These are phyloP conservation scores for Zalaria obscura DNA, from an alignment of 2,329 filamentous ascomycete species.

Conservation along the genomic window DNA sequence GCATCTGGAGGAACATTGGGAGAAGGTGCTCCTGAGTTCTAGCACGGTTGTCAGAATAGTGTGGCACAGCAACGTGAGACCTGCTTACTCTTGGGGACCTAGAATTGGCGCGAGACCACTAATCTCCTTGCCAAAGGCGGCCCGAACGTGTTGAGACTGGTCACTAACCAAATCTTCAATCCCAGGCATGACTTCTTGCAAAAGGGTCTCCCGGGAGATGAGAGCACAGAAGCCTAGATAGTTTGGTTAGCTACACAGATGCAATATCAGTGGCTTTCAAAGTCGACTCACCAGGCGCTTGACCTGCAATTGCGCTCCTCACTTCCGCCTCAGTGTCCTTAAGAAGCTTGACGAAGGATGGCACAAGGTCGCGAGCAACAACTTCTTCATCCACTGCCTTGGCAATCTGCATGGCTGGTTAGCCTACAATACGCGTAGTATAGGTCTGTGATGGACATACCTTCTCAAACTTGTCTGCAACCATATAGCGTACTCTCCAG, in stretches of 20 bases:
- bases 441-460: conserved; percentile 31
- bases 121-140: conserved; percentile 89
- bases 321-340: conserved; percentile 98
- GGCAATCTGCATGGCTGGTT: conserved; percentile 52
- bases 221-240: conserved; percentile 71
- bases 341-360: conserved; percentile 90
- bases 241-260: conserved; percentile 13
- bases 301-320: conserved; percentile 87
- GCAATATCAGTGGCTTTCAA: conserved; percentile 1
- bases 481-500: conserved; percentile 98
- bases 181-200: conserved; percentile 92
- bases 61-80: not conserved
- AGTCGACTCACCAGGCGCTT: conserved; percentile 59
- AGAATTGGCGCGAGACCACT: conserved; percentile 92
- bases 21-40: conserved; percentile 93
- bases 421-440: conserved; percentile 5
- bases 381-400: conserved; percentile 98
- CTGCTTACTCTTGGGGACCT: conserved; percentile 81
- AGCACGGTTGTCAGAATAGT: not conserved
- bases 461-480: conserved; percentile 97
- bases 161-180: conserved; percentile 95
- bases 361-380: conserved; percentile 82
- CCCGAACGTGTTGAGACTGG: conserved; percentile 89
- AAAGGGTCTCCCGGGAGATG: conserved; percentile 72
- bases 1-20: conserved; percentile 98